A percentile compares a stretch with the other conserved stretches of the same genome.
Evolutionary conservation across 352 stramenopile species (phyloP).

Genomic region (Pythium brassicae): DNA sequence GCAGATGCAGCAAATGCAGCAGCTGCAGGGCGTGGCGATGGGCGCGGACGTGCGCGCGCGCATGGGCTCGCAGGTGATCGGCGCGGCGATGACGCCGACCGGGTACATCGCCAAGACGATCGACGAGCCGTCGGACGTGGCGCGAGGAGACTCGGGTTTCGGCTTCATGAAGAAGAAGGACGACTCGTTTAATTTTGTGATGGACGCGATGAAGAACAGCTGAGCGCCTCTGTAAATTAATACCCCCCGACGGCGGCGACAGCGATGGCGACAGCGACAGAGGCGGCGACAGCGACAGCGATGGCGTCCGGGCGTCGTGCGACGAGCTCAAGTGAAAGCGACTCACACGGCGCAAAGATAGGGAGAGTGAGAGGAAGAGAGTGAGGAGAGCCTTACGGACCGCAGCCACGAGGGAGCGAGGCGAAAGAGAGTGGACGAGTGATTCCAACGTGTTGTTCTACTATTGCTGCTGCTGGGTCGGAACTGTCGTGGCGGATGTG

Average conservation of each 20-base stretch:
- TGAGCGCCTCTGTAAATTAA: slow-evolving; percentile 61
- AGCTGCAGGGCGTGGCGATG: slow-evolving; percentile 43
- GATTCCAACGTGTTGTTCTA: not conserved
- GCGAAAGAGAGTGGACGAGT: too few relatives aligned
- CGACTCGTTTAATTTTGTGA: slow-evolving; percentile 88
- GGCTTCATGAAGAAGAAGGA: slow-evolving; percentile 87
- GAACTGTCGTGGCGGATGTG: not conserved
- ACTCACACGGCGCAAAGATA: too few relatives aligned
- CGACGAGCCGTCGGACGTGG: slow-evolving; percentile 62
- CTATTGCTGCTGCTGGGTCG: not conserved
- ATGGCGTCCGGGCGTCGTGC: too few relatives aligned
- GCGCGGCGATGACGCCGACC: slow-evolving; percentile 76
- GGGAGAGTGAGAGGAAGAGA: too few relatives aligned
- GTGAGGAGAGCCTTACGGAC: too few relatives aligned
- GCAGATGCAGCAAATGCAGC: slow-evolving; percentile 72
- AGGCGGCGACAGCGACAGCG: not conserved
- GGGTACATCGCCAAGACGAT: slow-evolving; percentile 88
- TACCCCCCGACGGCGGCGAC: not conserved
- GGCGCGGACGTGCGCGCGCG: slow-evolving; percentile 14
- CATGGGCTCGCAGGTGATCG: slow-evolving; percentile 72
- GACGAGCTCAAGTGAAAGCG: too few relatives aligned
- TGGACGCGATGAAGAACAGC: slow-evolving; percentile 88
- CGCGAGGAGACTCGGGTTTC: slow-evolving; percentile 62
- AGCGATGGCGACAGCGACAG: not conserved
- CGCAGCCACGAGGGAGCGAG: too few relatives aligned